A percentile compares a stretch with the other conserved stretches of the same genome.
Conservation (phyloP, 176 grass and related monocot species). For the Musa troglodytarum region DNA sequence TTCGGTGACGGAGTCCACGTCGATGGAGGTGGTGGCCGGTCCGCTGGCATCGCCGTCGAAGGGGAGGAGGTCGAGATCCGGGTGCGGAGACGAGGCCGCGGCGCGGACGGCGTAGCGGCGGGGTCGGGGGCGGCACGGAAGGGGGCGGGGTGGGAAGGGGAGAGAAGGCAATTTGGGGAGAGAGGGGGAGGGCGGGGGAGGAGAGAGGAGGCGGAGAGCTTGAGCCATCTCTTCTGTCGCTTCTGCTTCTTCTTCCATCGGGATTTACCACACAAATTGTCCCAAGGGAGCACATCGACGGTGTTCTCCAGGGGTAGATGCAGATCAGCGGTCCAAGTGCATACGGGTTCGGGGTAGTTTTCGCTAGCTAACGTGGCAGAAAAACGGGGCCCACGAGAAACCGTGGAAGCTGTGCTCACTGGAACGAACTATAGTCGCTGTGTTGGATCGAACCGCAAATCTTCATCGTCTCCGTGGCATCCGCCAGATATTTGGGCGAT, state of each 20-base stretch:
- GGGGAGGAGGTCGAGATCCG: conserved; percentile 7
- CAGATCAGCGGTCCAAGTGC: no score
- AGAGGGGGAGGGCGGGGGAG: neutral
- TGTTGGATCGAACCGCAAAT: no score
- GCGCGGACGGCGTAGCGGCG: conserved; percentile 9
- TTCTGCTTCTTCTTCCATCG: neutral
- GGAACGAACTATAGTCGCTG: no score
- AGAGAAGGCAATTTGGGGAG: neutral
- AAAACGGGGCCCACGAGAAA: no score
- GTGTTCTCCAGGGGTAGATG: neutral
- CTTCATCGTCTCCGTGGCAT: no score
- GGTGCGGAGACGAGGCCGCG: neutral
- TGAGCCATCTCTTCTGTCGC: neutral
- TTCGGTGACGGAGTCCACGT: conserved; percentile 53
- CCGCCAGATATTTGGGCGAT: no score
- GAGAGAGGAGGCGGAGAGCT: neutral
- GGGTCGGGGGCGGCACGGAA: neutral
- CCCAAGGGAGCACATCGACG: neutral
- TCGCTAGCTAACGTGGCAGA: neutral
- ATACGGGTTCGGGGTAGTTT: neutral
- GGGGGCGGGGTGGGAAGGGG: conserved; percentile 2
- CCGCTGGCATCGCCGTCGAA: neutral
- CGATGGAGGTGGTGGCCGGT: neutral
- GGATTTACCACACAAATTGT: neutral
- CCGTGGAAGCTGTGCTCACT: no score